These are phyloP conservation scores for Cyberlindnera japonica DNA, from an alignment of 805 yeast genomes.

Conservation along the genomic window DNA sequence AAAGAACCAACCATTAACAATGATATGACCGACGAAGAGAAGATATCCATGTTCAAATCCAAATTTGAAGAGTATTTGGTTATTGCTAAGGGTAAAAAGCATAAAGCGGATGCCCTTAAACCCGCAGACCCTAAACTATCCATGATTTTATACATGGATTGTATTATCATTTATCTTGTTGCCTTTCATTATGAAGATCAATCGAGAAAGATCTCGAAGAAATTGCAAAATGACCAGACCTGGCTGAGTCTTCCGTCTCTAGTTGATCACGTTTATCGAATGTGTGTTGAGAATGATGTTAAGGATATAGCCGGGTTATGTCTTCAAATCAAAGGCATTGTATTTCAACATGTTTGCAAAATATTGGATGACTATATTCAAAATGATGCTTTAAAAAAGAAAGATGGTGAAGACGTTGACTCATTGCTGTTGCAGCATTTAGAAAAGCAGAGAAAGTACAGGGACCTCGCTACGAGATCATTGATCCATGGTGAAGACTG, in stretches of 20 bases:
- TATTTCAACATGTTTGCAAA: conserved; percentile 17
- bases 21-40: neutral
- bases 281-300: conserved; percentile 4
- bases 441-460: conserved; percentile 8
- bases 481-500: conserved; percentile 9
- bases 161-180: conserved; percentile 19
- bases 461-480: conserved; percentile 8
- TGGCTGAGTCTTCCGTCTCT: conserved; percentile 21
- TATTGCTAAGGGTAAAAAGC: conserved; percentile 17
- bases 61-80: conserved; percentile 5
- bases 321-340: conserved; percentile 15
- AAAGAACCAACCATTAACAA: neutral
- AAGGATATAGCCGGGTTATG: conserved; percentile 16
- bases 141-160: conserved; percentile 16
- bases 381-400: conserved; percentile 12
- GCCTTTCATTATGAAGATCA: conserved; percentile 24
- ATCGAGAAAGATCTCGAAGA: conserved; percentile 13
- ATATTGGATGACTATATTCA: too few relatives aligned
- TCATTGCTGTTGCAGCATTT: conserved; percentile 6
- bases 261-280: conserved; percentile 12
- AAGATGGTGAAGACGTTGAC: conserved; percentile 8
- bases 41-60: neutral
- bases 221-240: conserved; percentile 10
- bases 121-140: conserved; percentile 6
- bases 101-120: conserved; percentile 18